A percentile compares a stretch with the other conserved stretches of the same genome.
Conservation (phyloP, 257 asterid species). For the Rauvolfia tetraphylla region DNA sequence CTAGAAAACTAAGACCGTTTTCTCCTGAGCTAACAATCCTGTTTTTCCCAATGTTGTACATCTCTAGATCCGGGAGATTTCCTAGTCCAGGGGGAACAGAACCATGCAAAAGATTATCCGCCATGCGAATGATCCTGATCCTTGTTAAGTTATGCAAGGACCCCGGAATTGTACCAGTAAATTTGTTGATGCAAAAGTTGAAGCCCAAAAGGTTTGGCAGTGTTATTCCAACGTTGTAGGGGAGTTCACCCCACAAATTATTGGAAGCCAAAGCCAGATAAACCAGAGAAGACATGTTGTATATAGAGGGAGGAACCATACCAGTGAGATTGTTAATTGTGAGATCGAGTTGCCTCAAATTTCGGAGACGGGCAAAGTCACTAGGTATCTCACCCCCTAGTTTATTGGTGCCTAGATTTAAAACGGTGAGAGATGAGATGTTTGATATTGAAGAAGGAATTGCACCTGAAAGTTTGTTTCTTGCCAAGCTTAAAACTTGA, state of each 20-base stretch:
- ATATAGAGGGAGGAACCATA: slow-evolving; percentile 42
- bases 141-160: slow-evolving; percentile 61
- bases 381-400: slow-evolving; percentile 38
- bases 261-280: slow-evolving; percentile 40
- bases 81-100: slow-evolving; percentile 58
- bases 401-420: slow-evolving; percentile 35
- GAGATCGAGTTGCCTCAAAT: slow-evolving; percentile 47
- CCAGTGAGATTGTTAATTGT: slow-evolving; percentile 48
- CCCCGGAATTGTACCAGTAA: slow-evolving; percentile 55
- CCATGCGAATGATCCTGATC: slow-evolving; percentile 45
- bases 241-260: slow-evolving; percentile 46
- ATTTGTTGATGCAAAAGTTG: slow-evolving; percentile 44
- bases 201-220: slow-evolving; percentile 52
- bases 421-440: slow-evolving; percentile 21
- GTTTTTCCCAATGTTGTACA: slow-evolving; percentile 52
- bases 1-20: slow-evolving; percentile 38
- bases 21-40: slow-evolving; percentile 35
- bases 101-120: slow-evolving; percentile 49
- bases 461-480: slow-evolving; percentile 44
- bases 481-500: slow-evolving; percentile 36
- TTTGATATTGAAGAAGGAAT: slow-evolving; percentile 46
- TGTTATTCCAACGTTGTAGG: slow-evolving; percentile 34
- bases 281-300: slow-evolving; percentile 41
- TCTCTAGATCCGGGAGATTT: slow-evolving; percentile 43
- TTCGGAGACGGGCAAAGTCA: slow-evolving; percentile 30